These are phyloP conservation scores for Colletotrichum tanaceti DNA, from an alignment of 2,329 filamentous ascomycete species.

Conservation along the genomic window DNA sequence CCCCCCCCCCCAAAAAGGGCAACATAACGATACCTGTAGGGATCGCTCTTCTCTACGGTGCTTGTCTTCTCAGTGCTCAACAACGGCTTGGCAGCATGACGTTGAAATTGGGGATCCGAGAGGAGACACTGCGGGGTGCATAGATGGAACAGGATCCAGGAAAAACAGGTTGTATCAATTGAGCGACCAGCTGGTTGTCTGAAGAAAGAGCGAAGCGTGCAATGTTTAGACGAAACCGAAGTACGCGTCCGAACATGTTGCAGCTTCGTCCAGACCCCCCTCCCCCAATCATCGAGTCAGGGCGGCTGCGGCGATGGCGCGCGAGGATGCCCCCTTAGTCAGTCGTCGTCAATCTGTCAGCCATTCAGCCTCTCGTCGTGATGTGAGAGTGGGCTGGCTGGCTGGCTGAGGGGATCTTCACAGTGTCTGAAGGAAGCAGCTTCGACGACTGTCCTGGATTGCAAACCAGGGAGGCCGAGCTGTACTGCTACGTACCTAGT, in stretches of 20 bases:
- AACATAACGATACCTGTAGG: background rate
- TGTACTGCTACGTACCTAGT: too few species aligned
- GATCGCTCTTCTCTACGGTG: constrained; percentile 1
- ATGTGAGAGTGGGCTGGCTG: background rate
- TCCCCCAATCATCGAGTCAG: constrained; percentile 26
- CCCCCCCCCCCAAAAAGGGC: too few species aligned
- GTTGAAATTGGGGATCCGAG: constrained; percentile 27
- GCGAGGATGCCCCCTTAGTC: background rate
- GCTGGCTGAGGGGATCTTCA: background rate
- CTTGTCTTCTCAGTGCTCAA: constrained; percentile 5
- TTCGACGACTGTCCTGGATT: constrained; percentile 34
- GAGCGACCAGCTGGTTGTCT: constrained; percentile 18
- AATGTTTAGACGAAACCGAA: constrained; percentile 37
- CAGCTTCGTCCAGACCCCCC: constrained; percentile 38
- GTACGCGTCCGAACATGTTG: constrained; percentile 38
- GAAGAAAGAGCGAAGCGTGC: constrained; percentile 25
- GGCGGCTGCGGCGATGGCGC: constrained; percentile 9
- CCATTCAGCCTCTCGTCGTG: background rate
- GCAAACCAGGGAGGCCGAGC: too few species aligned
- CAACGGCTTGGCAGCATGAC: constrained; percentile 31
- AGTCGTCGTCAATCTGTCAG: background rate
- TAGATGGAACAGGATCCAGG: constrained; percentile 31
- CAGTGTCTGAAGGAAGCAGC: constrained; percentile 17
- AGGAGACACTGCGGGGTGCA: constrained; percentile 38
- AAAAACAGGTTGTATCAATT: background rate